phyloP scores from a whole-genome alignment of 768 basidiomycete genomes.

The Panus rudis region DNA sequence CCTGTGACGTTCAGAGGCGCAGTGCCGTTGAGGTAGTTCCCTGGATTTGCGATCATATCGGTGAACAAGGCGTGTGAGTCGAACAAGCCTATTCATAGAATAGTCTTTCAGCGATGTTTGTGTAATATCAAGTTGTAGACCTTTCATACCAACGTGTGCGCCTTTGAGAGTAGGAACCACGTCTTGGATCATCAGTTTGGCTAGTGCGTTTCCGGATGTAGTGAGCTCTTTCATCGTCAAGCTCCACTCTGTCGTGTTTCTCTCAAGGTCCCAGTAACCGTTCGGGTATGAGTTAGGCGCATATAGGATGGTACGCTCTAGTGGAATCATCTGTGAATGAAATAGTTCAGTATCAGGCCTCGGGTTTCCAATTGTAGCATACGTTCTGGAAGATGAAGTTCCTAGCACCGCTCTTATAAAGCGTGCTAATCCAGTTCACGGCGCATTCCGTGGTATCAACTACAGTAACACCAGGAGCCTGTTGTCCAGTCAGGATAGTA shows the following conservation, averaged over 20 bases:
- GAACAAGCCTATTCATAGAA: slow-evolving; percentile 38
- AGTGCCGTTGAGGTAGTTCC: slow-evolving; percentile 54
- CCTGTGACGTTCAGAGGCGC: slow-evolving; percentile 55
- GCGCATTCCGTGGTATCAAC: slow-evolving; percentile 53
- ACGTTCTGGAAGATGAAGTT: slow-evolving; percentile 70
- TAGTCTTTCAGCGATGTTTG: not conserved
- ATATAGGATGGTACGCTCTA: slow-evolving; percentile 25
- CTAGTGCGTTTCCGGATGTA: slow-evolving; percentile 23
- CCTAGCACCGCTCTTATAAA: slow-evolving; percentile 53
- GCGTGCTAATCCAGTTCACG: slow-evolving; percentile 48
- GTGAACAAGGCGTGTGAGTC: slow-evolving; percentile 55
- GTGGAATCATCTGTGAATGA: slow-evolving; percentile 27
- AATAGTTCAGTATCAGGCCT: not conserved
- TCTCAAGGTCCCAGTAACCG: slow-evolving; percentile 24
- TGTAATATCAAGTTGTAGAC: not conserved
- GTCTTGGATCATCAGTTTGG: slow-evolving; percentile 19
- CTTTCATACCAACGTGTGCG: slow-evolving; percentile 50
- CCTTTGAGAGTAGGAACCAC: slow-evolving; percentile 24
- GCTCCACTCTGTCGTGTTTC: slow-evolving; percentile 30
- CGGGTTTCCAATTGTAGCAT: slow-evolving; percentile 14
- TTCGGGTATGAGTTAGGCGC: slow-evolving; percentile 25
- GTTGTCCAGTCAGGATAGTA: slow-evolving; percentile 46
- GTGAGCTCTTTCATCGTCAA: slow-evolving; percentile 26
- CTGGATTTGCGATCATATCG: slow-evolving; percentile 49
- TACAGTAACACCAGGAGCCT: slow-evolving; percentile 39